Percentiles rank a stretch among this genome's conserved stretches.
These are phyloP conservation scores for Crepidotus variabilis DNA, from an alignment of 768 basidiomycete genomes.

Conservation along the genomic window DNA sequence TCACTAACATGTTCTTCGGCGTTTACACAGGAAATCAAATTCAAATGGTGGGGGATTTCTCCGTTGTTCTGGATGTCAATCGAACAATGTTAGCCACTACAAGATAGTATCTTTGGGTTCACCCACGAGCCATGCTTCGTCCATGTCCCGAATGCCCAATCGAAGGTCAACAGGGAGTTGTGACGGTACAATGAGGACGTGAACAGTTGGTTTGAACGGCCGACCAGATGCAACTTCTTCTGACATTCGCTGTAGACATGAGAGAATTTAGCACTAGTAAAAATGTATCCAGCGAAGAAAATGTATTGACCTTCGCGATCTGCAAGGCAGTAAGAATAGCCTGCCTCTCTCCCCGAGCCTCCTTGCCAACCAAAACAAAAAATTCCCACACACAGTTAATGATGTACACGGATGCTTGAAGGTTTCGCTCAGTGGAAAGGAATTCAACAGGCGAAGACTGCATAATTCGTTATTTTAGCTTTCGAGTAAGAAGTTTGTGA, in stretches of 20 bases:
- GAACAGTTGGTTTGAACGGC: constrained; percentile 72
- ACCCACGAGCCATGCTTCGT: constrained; percentile 59
- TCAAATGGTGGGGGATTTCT: constrained; percentile 73
- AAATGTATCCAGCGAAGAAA: neutral
- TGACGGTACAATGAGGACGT: constrained; percentile 71
- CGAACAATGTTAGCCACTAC: neutral
- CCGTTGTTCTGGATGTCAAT: constrained; percentile 38
- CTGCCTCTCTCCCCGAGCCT: constrained; percentile 55
- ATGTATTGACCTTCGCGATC: constrained; percentile 45
- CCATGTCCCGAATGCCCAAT: constrained; percentile 63
- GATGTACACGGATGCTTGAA: constrained; percentile 53
- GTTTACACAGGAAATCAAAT: constrained; percentile 55
- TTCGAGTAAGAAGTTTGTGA: neutral
- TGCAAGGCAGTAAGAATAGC: constrained; percentile 62
- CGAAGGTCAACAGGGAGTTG: constrained; percentile 69
- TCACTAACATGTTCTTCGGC: constrained; percentile 57
- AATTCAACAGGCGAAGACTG: constrained; percentile 47
- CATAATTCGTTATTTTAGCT: neutral
- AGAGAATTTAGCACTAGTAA: neutral
- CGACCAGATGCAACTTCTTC: constrained; percentile 42
- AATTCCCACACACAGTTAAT: constrained; percentile 79
- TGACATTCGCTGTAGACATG: constrained; percentile 46
- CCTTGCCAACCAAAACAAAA: constrained; percentile 67
- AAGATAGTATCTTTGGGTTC: neutral
- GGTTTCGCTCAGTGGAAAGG: constrained; percentile 33